Conservation (phyloP, 495 filamentous ascomycete species). For the Penicillium odoratum region DNA sequence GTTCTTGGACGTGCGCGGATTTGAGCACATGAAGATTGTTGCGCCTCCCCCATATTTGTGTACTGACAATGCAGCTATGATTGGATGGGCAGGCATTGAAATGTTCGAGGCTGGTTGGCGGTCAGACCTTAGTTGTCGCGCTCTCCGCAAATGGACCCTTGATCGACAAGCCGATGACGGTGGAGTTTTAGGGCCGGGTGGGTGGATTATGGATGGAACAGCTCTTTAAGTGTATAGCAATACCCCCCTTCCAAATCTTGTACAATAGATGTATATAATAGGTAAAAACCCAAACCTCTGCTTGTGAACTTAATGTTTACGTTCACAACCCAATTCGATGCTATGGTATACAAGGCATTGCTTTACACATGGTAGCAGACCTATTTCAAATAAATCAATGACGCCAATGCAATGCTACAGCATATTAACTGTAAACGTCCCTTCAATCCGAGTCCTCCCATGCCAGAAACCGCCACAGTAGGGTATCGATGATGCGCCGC, state of each 20-base stretch:
- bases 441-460: slow-evolving; percentile 22
- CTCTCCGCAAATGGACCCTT: slow-evolving; percentile 75
- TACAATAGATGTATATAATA: slow-evolving; percentile 6
- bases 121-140: slow-evolving; percentile 56
- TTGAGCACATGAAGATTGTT: slow-evolving; percentile 58
- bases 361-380: slow-evolving; percentile 1
- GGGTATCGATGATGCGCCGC: slow-evolving; percentile 37
- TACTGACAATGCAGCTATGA: slow-evolving; percentile 98
- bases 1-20: slow-evolving; percentile 64
- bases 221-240: slow-evolving; percentile 22
- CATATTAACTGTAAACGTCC: slow-evolving; percentile 9
- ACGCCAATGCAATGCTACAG: slow-evolving; percentile 32
- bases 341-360: not conserved
- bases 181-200: slow-evolving; percentile 44
- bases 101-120: slow-evolving; percentile 82
- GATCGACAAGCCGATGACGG: slow-evolving; percentile 59
- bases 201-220: slow-evolving; percentile 33
- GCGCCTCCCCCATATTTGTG: slow-evolving; percentile 76
- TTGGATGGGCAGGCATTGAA: slow-evolving; percentile 90
- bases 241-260: slow-evolving; percentile 11
- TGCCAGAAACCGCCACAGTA: slow-evolving; percentile 26
- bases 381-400: slow-evolving; percentile 18
- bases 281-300: not conserved
- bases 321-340: slow-evolving; percentile 7
- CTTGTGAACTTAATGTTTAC: not conserved